phyloP scores from a whole-genome alignment of 768 basidiomycete genomes.

The Naganishia friedmannii region DNA sequence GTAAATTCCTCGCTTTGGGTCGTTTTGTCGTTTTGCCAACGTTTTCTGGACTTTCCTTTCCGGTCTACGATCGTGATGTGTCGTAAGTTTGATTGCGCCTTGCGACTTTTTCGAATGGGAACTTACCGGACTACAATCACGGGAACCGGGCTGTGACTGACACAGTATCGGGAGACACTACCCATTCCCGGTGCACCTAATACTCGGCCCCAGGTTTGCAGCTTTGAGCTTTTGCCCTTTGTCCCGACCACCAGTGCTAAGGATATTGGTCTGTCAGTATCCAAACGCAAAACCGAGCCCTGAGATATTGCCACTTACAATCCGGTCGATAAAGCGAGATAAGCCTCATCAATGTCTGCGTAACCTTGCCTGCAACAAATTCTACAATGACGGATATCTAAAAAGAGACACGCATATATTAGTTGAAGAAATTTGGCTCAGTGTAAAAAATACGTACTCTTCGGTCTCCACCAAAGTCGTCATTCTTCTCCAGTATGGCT shows the following conservation, averaged over 20 bases:
- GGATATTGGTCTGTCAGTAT: background rate
- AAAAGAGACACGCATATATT: background rate
- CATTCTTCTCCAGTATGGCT: conserved; percentile 73
- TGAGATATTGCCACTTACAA: conserved; percentile 35
- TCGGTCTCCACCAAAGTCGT: conserved; percentile 68
- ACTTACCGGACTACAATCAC: conserved; percentile 80
- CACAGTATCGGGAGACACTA: conserved; percentile 65
- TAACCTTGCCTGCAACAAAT: conserved; percentile 86
- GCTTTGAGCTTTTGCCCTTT: conserved; percentile 63
- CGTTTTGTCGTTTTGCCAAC: conserved; percentile 76
- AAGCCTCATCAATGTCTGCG: conserved; percentile 83
- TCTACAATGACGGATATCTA: conserved; percentile 88
- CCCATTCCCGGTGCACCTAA: conserved; percentile 62
- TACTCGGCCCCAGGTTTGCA: conserved; percentile 60
- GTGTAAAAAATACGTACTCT: conserved; percentile 58
- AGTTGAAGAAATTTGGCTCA: background rate
- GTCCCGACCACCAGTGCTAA: conserved; percentile 81
- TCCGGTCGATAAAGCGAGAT: conserved; percentile 64
- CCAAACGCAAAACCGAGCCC: background rate
- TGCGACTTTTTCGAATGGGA: background rate
- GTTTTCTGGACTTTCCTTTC: conserved; percentile 81
- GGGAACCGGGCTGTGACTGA: conserved; percentile 89
- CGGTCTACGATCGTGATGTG: conserved; percentile 53
- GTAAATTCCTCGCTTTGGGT: conserved; percentile 73
- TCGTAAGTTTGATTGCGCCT: conserved; percentile 1